phyloP scores from a whole-genome alignment of 352 stramenopile species.

The Nothophytophthora sp. region DNA sequence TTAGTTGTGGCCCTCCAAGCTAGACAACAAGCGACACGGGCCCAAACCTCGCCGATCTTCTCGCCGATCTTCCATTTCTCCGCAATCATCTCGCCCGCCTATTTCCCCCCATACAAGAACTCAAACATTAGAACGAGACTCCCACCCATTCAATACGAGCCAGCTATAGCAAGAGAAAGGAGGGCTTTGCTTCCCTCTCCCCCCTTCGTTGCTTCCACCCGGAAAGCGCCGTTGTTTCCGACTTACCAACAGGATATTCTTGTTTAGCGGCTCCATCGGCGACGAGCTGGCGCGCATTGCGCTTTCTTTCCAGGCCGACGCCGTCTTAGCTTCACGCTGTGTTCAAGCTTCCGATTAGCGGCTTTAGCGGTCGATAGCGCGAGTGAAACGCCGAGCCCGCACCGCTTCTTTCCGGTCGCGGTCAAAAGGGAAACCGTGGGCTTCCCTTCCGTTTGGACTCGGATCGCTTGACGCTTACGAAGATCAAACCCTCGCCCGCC shows the following conservation, averaged over 20 bases:
- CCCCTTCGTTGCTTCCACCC: no score
- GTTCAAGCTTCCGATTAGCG: no score
- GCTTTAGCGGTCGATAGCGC: no score
- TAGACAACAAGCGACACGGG: background rate
- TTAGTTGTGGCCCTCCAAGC: conserved; percentile 3
- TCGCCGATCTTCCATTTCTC: conserved; percentile 86
- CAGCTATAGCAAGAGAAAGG: conserved; percentile 1
- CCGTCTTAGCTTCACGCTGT: background rate
- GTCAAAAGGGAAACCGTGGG: no score
- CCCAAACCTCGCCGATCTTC: conserved; percentile 86
- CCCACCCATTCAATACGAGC: conserved; percentile 1
- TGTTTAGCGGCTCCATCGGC: conserved; percentile 69
- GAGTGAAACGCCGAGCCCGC: no score
- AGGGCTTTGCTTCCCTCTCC: no score
- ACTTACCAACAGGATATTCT: conserved; percentile 83
- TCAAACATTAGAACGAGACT: conserved; percentile 1
- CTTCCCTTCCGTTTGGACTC: no score
- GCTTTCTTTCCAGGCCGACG: background rate
- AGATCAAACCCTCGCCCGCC: no score
- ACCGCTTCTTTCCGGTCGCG: no score
- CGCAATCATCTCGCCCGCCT: conserved; percentile 83
- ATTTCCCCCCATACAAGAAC: conserved; percentile 2
- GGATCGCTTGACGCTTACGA: no score
- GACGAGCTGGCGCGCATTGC: conserved; percentile 40
- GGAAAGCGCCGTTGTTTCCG: no score